phyloP scores from a whole-genome alignment of 192 early-diverging fungal genomes.

The Chytriomyces hyalinus region DNA sequence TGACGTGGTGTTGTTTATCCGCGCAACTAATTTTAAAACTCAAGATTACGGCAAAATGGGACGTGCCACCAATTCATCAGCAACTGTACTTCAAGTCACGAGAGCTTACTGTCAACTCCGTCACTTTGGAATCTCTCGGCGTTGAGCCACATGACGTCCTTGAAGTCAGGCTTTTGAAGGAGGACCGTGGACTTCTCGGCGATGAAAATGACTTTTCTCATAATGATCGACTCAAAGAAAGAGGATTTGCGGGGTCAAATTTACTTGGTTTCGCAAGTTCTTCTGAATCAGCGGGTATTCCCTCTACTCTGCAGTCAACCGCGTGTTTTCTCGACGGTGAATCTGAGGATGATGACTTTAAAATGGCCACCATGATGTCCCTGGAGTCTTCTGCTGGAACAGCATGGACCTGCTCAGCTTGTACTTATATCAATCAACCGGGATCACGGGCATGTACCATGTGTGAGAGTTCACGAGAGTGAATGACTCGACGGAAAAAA shows the following conservation, averaged over 20 bases:
- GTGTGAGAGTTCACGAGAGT: background rate
- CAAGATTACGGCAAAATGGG: slow-evolving; percentile 23
- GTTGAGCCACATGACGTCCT: slow-evolving; percentile 12
- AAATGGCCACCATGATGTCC: background rate
- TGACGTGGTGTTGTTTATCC: background rate
- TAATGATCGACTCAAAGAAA: slow-evolving; percentile 6
- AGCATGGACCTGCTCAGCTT: slow-evolving; percentile 4
- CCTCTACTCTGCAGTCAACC: background rate
- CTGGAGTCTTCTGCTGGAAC: background rate
- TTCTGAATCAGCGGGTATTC: background rate
- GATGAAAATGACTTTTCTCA: slow-evolving; percentile 1
- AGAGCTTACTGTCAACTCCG: slow-evolving; percentile 8
- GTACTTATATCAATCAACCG: slow-evolving; percentile 16
- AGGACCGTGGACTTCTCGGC: background rate
- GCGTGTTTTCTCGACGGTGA: background rate
- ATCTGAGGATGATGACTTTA: background rate
- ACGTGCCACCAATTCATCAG: slow-evolving; percentile 27
- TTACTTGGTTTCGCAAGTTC: slow-evolving; percentile 11
- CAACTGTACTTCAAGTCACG: slow-evolving; percentile 7
- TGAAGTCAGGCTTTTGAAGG: slow-evolving; percentile 26
- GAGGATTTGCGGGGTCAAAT: slow-evolving; percentile 25
- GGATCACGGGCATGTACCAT: background rate
- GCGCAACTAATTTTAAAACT: background rate
- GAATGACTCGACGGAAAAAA: too few species aligned
- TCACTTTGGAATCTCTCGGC: slow-evolving; percentile 7